Evolutionary conservation across 176 grass and related monocot genomes (phyloP).

Genomic region (Calamus simplicifolius): DNA sequence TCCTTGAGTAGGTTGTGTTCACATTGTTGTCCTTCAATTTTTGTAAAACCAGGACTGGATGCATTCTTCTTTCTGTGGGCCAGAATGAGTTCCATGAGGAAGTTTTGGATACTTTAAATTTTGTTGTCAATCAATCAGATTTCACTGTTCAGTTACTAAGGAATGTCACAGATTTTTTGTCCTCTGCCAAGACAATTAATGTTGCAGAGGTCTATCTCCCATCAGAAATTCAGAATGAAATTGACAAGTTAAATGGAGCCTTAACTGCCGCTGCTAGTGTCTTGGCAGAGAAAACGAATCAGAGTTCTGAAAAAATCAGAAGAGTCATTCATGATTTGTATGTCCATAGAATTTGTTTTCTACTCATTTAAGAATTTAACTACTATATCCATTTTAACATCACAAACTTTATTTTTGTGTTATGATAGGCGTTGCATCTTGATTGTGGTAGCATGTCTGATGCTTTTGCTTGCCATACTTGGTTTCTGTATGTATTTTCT

Average conservation of each 20-base stretch:
- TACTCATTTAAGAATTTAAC: conserved; percentile 7
- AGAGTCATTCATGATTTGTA: conserved; percentile 59
- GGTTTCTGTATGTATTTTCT: conserved; percentile 54
- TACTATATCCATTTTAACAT: conserved; percentile 1
- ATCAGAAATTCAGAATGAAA: conserved; percentile 61
- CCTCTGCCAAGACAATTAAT: conserved; percentile 63
- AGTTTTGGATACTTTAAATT: conserved; percentile 53
- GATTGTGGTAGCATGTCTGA: conserved; percentile 56
- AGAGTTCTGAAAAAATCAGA: conserved; percentile 73
- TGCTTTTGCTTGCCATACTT: conserved; percentile 65
- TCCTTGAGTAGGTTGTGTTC: no score
- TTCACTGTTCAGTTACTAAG: conserved; percentile 74
- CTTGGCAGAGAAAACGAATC: conserved; percentile 61
- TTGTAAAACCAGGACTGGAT: conserved; percentile 45
- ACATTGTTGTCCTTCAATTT: conserved; percentile 1
- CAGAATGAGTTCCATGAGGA: conserved; percentile 54
- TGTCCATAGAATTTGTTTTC: conserved; percentile 1
- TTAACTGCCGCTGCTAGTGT: conserved; percentile 61
- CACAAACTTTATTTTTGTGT: conserved; percentile 15
- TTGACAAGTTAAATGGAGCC: conserved; percentile 66
- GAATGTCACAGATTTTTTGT: conserved; percentile 85
- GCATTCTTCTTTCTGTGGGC: conserved; percentile 48
- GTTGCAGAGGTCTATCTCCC: conserved; percentile 77
- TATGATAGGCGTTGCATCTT: conserved; percentile 39
- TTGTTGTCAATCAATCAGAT: conserved; percentile 95